Evolutionary conservation across 2,329 filamentous ascomycete genomes (phyloP), one percentile per base, ranked within the genome.

Genomic region (Monascus ruber): DNA sequence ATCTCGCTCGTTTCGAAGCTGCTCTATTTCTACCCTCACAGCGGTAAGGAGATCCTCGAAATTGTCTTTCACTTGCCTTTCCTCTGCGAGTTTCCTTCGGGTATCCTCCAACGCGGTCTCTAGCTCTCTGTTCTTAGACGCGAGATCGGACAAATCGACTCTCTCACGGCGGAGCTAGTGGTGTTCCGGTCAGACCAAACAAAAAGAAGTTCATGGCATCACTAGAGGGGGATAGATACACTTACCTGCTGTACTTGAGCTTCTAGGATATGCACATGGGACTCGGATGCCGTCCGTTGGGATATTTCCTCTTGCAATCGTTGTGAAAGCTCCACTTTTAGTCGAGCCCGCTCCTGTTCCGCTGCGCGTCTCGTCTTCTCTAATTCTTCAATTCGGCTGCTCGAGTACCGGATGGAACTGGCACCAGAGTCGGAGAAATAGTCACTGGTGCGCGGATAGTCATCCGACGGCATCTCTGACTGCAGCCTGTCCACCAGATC

Each of bases 401-500:
- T 50, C 43, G 75, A 80, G 54, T 81, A 82, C 53, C 86, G 83
- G 38, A 85, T 74, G 1, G 86, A 89, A 60, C 86, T 89, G 42
- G 85, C 82, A 27, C 91, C 91, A 5, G 88, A 94, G 60, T 98
- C 91, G 2, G 91, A 98, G 60, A 91, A 98, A 66, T 98, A 96
- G 64, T 98, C 91, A 64, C 91, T 96, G 6, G 85, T 93, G 44
- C 89, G 77, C 58, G 83, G 82, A 46, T 76, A 79, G 26, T 73
- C 56, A n/a, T 70, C 62, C 52, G 49, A 69, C 56, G 60, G 71
- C 64, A 54, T 72, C 54, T 95, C 87, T n/a, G 78, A 69, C 59
- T 95, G 88, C 50, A 94, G 68, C 42, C 83, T 74, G 49, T 98
- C 91, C 1, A 96, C 81, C 35, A 96, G 72, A 60, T 98, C 91